phyloP scores from a whole-genome alignment of 2,329 filamentous ascomycete species.

The Pseudocercospora cruenta region DNA sequence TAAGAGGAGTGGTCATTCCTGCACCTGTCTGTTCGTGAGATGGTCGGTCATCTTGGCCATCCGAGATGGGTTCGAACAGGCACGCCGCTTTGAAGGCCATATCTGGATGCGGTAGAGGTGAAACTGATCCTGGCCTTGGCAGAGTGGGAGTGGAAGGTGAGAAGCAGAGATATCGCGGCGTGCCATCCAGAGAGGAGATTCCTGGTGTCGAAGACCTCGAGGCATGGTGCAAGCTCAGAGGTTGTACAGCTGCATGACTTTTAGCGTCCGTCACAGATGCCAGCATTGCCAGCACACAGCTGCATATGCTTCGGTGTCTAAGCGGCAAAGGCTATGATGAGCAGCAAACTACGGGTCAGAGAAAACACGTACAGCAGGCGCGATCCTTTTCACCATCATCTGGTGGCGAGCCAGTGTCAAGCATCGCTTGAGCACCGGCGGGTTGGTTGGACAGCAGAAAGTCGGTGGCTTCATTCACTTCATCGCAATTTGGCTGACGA shows the following conservation, averaged over 20 bases:
- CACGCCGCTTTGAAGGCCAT: slow-evolving; percentile 29
- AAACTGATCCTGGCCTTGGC: slow-evolving; percentile 17
- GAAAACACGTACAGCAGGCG: slow-evolving; percentile 30
- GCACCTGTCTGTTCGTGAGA: slow-evolving; percentile 10
- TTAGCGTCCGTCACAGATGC: slow-evolving; percentile 40
- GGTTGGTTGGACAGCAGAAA: slow-evolving; percentile 15
- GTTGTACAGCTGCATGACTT: slow-evolving; percentile 39
- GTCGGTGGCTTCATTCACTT: slow-evolving; percentile 17
- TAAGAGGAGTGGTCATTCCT: slow-evolving; percentile 13
- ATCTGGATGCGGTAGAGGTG: slow-evolving; percentile 21
- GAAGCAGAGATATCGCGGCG: slow-evolving; percentile 27
- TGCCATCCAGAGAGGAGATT: slow-evolving; percentile 30
- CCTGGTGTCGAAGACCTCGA: slow-evolving; percentile 31
- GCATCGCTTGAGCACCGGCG: slow-evolving; percentile 29
- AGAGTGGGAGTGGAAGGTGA: slow-evolving; percentile 14
- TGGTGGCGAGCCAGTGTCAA: slow-evolving; percentile 29
- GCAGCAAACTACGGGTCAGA: slow-evolving; percentile 25
- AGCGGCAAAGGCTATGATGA: slow-evolving; percentile 26
- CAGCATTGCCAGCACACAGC: slow-evolving; percentile 41
- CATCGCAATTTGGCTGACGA: slow-evolving; percentile 28
- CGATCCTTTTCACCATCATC: slow-evolving; percentile 23
- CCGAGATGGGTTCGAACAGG: slow-evolving; percentile 20
- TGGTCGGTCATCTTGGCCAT: slow-evolving; percentile 12
- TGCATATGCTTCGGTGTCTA: slow-evolving; percentile 31
- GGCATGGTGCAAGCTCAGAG: slow-evolving; percentile 32